A percentile compares a stretch with the other conserved stretches of the same genome.
These are phyloP conservation scores for Rauvolfia tetraphylla DNA, from an alignment of 257 asterid genomes.

Conservation along the genomic window DNA sequence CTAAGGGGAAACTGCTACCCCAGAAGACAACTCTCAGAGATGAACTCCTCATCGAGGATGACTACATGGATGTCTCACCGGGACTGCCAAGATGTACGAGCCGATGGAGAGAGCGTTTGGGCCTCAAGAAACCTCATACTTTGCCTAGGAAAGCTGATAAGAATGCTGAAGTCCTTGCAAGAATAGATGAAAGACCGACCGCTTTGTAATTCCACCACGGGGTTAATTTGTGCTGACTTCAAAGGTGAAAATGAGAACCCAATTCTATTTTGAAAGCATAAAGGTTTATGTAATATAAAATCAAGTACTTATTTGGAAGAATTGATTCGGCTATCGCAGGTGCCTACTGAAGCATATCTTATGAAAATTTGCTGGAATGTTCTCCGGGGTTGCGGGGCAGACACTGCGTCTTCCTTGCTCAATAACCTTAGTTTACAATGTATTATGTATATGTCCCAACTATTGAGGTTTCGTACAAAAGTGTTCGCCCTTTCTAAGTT, in stretches of 20 bases:
- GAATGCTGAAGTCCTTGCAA: conserved; percentile 37
- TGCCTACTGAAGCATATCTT: background rate
- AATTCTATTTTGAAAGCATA: background rate
- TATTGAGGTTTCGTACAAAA: conserved; percentile 19
- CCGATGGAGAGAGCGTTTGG: conserved; percentile 72
- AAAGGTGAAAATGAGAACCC: background rate
- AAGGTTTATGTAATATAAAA: background rate
- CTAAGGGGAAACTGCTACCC: conserved; percentile 65
- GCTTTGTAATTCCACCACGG: conserved; percentile 21
- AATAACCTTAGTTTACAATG: background rate
- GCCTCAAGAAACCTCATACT: conserved; percentile 46
- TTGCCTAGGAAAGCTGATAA: conserved; percentile 36
- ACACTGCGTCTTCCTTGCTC: background rate
- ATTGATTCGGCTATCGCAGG: background rate
- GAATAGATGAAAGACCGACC: conserved; percentile 51
- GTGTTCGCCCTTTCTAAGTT: background rate
- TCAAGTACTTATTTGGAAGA: background rate
- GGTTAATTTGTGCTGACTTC: background rate
- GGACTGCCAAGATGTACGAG: conserved; percentile 31
- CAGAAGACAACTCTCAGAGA: conserved; percentile 49
- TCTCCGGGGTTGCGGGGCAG: too few species aligned
- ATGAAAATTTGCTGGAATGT: background rate
- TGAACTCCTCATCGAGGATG: conserved; percentile 63
- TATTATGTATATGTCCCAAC: conserved; percentile 8
- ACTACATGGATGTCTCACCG: conserved; percentile 29